Evolutionary conservation across 2,329 filamentous ascomycete species (phyloP).

Genomic region (Penicillium sp.): DNA sequence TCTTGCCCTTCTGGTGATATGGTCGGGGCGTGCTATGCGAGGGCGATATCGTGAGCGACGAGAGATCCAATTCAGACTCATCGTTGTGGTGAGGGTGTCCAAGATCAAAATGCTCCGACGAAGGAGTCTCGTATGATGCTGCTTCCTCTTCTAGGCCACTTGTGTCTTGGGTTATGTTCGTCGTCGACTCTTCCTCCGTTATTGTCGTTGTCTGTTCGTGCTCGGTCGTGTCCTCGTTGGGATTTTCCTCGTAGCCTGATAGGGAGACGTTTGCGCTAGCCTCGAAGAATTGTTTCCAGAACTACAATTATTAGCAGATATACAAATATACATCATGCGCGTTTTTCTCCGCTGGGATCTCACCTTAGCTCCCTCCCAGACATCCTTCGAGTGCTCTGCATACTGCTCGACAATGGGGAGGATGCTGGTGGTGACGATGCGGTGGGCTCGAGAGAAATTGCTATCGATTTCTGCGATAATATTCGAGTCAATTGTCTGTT

Average conservation of each 20-base stretch:
- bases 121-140: slow-evolving; percentile 40
- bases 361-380: slow-evolving; percentile 96
- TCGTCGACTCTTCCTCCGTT: slow-evolving; percentile 45
- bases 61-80: slow-evolving; percentile 45
- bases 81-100: slow-evolving; percentile 19
- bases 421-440: slow-evolving; percentile 91
- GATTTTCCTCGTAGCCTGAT: slow-evolving; percentile 84
- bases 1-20: slow-evolving; percentile 14
- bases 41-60: slow-evolving; percentile 38
- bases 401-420: slow-evolving; percentile 93
- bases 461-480: slow-evolving; percentile 78
- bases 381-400: slow-evolving; percentile 83
- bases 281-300: slow-evolving; percentile 99
- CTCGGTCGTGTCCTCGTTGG: slow-evolving; percentile 54
- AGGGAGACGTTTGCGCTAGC: slow-evolving; percentile 95
- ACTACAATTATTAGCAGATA: slow-evolving; percentile 50
- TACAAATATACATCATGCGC: not conserved
- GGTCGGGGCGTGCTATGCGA: slow-evolving; percentile 46
- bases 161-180: slow-evolving; percentile 45
- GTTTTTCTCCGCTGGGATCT: slow-evolving; percentile 7
- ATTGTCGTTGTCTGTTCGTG: slow-evolving; percentile 51
- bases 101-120: slow-evolving; percentile 28
- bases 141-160: slow-evolving; percentile 29
- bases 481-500: not conserved
- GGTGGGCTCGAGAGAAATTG: slow-evolving; percentile 95